Conservation (phyloP, 2,329 filamentous ascomycete species). For the Fusarium drepaniforme region DNA sequence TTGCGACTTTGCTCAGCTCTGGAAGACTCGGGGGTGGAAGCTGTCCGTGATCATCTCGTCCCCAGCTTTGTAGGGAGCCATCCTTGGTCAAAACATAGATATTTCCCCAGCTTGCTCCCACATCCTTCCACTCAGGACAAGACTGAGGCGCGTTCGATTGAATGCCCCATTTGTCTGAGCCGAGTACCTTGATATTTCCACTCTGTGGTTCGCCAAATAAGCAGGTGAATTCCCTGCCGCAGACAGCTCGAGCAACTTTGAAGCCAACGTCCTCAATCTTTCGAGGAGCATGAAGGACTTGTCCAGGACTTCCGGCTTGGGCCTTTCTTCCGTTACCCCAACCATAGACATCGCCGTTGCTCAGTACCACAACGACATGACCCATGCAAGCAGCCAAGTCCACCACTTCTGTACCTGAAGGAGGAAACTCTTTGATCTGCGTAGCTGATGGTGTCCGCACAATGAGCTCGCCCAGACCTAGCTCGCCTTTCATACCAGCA, state of each 20-base stretch:
- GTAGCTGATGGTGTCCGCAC: conserved; percentile 61
- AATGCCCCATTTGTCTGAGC: conserved; percentile 80
- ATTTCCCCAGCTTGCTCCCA: conserved; percentile 86
- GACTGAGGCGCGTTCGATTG: conserved; percentile 66
- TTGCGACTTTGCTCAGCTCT: conserved; percentile 72
- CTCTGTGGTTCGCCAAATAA: conserved; percentile 67
- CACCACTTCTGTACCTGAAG: conserved; percentile 66
- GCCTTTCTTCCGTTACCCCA: conserved; percentile 92
- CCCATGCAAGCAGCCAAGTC: conserved; percentile 80
- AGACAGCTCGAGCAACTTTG: conserved; percentile 74
- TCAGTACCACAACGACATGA: conserved; percentile 80
- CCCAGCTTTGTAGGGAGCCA: conserved; percentile 78
- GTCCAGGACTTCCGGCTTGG: conserved; percentile 76
- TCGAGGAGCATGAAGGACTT: conserved; percentile 68
- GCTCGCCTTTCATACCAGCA: conserved; percentile 76
- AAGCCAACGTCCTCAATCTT: conserved; percentile 72
- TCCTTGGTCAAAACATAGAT: conserved; percentile 77
- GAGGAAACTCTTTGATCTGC: conserved; percentile 73
- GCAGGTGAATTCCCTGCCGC: conserved; percentile 89
- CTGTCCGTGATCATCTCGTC: conserved; percentile 87
- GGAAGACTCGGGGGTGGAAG: conserved; percentile 75
- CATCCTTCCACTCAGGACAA: conserved; percentile 71
- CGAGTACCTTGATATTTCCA: conserved; percentile 76
- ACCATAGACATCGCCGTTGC: conserved; percentile 82
- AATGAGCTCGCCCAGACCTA: conserved; percentile 71